phyloP scores from a whole-genome alignment of 495 filamentous ascomycete genomes.

The Tuber indicum region DNA sequence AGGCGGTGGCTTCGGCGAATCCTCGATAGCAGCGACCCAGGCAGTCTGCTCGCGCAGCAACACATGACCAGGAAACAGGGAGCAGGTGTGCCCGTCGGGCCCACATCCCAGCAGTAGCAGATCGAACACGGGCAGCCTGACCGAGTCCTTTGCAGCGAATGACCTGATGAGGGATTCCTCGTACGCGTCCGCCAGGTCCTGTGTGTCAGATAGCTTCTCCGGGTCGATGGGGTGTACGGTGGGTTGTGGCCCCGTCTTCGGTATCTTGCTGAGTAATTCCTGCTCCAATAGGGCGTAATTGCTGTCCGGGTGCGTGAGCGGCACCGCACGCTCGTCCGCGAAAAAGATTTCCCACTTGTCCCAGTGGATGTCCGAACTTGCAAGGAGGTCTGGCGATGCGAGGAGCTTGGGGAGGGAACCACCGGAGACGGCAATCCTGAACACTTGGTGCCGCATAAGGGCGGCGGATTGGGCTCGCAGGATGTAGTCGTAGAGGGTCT shows the following conservation, averaged over 20 bases:
- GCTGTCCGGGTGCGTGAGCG: constrained; percentile 83
- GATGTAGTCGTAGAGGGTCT: constrained; percentile 70
- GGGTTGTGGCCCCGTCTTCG: constrained; percentile 54
- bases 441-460: constrained; percentile 67
- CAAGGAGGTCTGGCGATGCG: constrained; percentile 65
- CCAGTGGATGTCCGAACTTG: constrained; percentile 59
- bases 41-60: constrained; percentile 80
- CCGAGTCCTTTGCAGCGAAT: constrained; percentile 77
- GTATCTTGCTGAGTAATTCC: constrained; percentile 82
- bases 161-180: constrained; percentile 77
- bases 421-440: constrained; percentile 89
- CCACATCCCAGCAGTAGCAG: constrained; percentile 86
- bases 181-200: constrained; percentile 90
- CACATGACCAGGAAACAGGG: constrained; percentile 82
- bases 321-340: constrained; percentile 91
- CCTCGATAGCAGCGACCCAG: constrained; percentile 84
- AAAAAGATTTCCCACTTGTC: constrained; percentile 96
- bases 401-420: constrained; percentile 87
- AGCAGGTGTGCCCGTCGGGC: constrained; percentile 96
- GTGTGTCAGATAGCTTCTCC: constrained; percentile 65
- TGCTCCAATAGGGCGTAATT: constrained; percentile 85
- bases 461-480: constrained; percentile 71
- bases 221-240: constrained; percentile 71
- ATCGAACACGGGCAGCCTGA: constrained; percentile 90
- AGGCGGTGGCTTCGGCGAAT: constrained; percentile 90